A percentile compares a stretch with the other conserved stretches of the same genome.
phyloP scores from a whole-genome alignment of 1,284 basidiomycete species.

The Cutaneotrichosporon spelunceum region DNA sequence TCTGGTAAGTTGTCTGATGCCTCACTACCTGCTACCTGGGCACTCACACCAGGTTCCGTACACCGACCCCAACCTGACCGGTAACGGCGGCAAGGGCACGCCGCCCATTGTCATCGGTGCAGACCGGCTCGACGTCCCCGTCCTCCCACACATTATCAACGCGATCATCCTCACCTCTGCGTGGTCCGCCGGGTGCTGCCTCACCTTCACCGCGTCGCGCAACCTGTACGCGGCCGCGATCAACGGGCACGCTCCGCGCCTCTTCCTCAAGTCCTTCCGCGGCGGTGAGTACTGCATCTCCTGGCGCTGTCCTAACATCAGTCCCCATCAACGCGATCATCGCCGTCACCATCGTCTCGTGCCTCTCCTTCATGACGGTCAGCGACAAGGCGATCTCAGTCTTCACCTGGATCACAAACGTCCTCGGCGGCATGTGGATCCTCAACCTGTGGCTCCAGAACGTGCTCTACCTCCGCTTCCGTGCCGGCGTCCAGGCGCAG shows the following conservation, averaged over 20 bases:
- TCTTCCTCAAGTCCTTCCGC: slow-evolving; percentile 59
- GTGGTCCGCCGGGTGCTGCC: slow-evolving; percentile 32
- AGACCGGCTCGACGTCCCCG: slow-evolving; percentile 66
- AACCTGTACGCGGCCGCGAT: slow-evolving; percentile 53
- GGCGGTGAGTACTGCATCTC: slow-evolving; percentile 51
- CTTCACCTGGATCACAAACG: slow-evolving; percentile 70
- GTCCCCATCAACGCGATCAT: slow-evolving; percentile 63
- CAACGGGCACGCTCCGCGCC: slow-evolving; percentile 57
- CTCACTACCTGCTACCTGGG: background rate
- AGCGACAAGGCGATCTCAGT: slow-evolving; percentile 61
- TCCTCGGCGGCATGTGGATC: slow-evolving; percentile 53
- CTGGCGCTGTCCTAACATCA: background rate
- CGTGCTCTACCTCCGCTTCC: slow-evolving; percentile 71
- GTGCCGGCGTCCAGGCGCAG: slow-evolving; percentile 67
- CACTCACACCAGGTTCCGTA: slow-evolving; percentile 46
- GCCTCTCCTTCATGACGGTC: slow-evolving; percentile 57
- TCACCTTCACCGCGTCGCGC: slow-evolving; percentile 36
- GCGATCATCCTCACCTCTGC: slow-evolving; percentile 63
- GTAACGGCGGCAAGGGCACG: slow-evolving; percentile 59
- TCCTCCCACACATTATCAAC: slow-evolving; percentile 63
- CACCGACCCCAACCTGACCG: slow-evolving; percentile 48
- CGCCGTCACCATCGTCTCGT: slow-evolving; percentile 63
- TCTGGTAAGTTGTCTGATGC: slow-evolving; percentile 20
- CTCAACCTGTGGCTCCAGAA: slow-evolving; percentile 80
- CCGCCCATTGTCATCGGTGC: slow-evolving; percentile 75